phyloP scores from a whole-genome alignment of 1,139 yeast species.

The Sugiyamaella pinicola region DNA sequence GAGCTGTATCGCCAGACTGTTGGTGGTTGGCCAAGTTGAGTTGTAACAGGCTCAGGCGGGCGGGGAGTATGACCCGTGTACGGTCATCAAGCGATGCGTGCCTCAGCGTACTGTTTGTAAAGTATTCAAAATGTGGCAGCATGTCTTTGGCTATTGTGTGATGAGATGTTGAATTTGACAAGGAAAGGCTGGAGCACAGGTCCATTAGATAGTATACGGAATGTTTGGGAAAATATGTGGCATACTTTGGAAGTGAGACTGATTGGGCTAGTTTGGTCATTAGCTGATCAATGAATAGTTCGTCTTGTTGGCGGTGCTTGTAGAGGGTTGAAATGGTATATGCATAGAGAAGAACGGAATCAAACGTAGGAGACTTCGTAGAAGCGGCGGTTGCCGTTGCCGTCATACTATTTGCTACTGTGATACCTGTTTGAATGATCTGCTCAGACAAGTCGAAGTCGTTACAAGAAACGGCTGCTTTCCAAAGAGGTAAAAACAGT shows the following conservation, averaged over 20 bases:
- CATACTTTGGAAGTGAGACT: slow-evolving; percentile 1
- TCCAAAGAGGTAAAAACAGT: slow-evolving; percentile 28
- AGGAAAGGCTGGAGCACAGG: slow-evolving; percentile 9
- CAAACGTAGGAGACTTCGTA: background rate
- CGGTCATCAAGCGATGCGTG: slow-evolving; percentile 1
- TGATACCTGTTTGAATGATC: slow-evolving; percentile 8
- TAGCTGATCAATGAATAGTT: background rate
- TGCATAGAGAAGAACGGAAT: slow-evolving; percentile 8
- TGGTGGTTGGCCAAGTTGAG: slow-evolving; percentile 12
- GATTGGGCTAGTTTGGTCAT: background rate
- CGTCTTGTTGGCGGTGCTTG: background rate
- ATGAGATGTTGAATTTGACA: slow-evolving; percentile 1
- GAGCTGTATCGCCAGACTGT: background rate
- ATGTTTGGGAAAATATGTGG: slow-evolving; percentile 3
- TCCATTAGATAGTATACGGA: slow-evolving; percentile 10
- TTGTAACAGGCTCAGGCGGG: slow-evolving; percentile 14
- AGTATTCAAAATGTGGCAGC: slow-evolving; percentile 15
- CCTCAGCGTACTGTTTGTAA: background rate
- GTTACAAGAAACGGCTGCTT: slow-evolving; percentile 20
- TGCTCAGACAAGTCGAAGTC: slow-evolving; percentile 19
- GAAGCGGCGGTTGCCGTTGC: background rate
- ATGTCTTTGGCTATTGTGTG: slow-evolving; percentile 11
- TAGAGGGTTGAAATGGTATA: slow-evolving; percentile 1
- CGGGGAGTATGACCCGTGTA: slow-evolving; percentile 12
- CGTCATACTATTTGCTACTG: background rate